Evolutionary conservation across 2,329 filamentous ascomycete species (phyloP), one percentile per base, ranked within the genome.

Genomic region (Epichloe festucae): DNA sequence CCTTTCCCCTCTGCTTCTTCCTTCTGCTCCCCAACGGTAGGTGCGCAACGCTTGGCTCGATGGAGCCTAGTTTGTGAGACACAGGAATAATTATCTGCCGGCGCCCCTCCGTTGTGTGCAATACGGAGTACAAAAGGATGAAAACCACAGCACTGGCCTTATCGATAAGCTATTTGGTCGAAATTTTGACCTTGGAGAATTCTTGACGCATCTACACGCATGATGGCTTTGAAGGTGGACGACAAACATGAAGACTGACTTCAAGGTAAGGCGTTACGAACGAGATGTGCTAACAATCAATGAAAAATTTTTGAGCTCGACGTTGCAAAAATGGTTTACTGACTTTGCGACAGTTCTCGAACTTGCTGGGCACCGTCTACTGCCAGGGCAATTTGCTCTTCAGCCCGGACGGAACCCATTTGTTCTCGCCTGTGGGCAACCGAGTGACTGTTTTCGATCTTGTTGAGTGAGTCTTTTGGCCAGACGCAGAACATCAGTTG

Each of bases 361-460:
- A 97, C 72, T 80, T 98, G 67, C 81, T 98, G 64, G 94, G 93
- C 66, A 98, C 93, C 60, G 93, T 98, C 66, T 98, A 97, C 76
- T 89, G 89, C 74, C 88, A 90, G 79, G 93, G 94, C 71, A 98
- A 97, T 68, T 80, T 98, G 63, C 79, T 96, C 66, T 98, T 94
- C 75, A 94, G 88, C 62, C 89, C 90, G 55, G 91, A 98, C 79
- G 94, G 94, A 66, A 93, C 88, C 62, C 91, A 89, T 71, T 79
- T 98, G 58, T 87, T 94, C 63, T 98, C 93, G 44, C 94, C 93
- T 7, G 93, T 98, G 50, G 93, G 93, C 65, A 98, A 97, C 71
- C 78, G 89, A 65, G 89, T 98, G 55, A 89, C 91, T 2, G 86
- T 97, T 50, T 98, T 98, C 69, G 91, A 98, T 67, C 77, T 98